Base-by-base conservation (phyloP, 495 filamentous ascomycete genomes). In the Xylaria flabelliformis region DNA sequence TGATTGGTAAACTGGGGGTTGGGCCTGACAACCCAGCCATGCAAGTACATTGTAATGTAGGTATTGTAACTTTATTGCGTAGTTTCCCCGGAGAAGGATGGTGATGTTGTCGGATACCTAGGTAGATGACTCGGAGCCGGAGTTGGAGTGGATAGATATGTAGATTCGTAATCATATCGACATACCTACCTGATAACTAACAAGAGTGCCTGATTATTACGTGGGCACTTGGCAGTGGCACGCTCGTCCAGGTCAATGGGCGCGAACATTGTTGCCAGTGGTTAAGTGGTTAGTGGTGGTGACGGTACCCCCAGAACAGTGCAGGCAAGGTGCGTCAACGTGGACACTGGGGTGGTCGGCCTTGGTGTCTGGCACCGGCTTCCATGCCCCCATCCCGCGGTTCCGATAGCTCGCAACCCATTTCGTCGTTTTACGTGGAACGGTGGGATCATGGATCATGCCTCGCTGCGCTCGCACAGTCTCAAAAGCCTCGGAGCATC, bases 361-460 rank as follows among this genome's bases (percentile, higher is more conserved):
- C 36, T 44, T 21, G 8, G n/a, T 24, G 48, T 42, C 48, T 67
- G 65, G 65, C 65, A 67, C 65, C 65, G 50, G 65, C 34, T 67
- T 1, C 50, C 65, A 55, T 42, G 19, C 32, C 26, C 46, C 53
- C 26, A 53, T 67, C 29, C 64, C 64, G 64, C 64, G 64, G 64
- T 19, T 53, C 64, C 64, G 64, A 67, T 67, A 53, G 64, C 53
- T 53, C 64, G 36, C 17, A 42, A 42, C 39, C 34, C 39, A 5
- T 63, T 9, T 34, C 34, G 26, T 39, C 29, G 19, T 61, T 10
- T 61, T 61, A 61, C 34, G 32, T 39, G 58, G 34, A 36, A 61
- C n/a, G 58, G 26, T 32, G 51, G 24, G 17, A 55, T 29, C 24
- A 29, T 55, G 21, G 17, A 55, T 29, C 24, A 29, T 55, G 21